A percentile compares a stretch with the other conserved stretches of the same genome.
These are phyloP conservation scores for Aspergillus sp. DNA, from an alignment of 2,329 filamentous ascomycete species.

Conservation along the genomic window DNA sequence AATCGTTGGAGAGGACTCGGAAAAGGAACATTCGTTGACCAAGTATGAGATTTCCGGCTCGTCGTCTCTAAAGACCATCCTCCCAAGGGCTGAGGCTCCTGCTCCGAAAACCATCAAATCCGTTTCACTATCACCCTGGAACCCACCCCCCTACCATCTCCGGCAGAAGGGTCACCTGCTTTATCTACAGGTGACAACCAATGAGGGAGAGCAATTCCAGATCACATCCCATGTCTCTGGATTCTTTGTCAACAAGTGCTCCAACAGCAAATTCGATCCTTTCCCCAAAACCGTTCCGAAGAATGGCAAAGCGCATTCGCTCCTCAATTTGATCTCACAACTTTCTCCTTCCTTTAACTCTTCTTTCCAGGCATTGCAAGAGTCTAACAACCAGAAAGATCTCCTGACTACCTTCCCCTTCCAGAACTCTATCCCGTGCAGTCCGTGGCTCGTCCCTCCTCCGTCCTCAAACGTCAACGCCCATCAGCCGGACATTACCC, in stretches of 20 bases:
- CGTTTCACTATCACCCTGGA: slow-evolving; percentile 89
- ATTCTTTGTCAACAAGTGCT: slow-evolving; percentile 97
- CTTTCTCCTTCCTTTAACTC: slow-evolving; percentile 82
- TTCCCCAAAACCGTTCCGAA: slow-evolving; percentile 79
- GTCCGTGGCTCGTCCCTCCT: slow-evolving; percentile 85
- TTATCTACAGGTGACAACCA: slow-evolving; percentile 86
- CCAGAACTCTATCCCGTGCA: slow-evolving; percentile 89
- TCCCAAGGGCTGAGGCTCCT: slow-evolving; percentile 68
- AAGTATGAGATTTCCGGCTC: slow-evolving; percentile 78
- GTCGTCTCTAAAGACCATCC: slow-evolving; percentile 70
- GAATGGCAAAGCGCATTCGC: slow-evolving; percentile 78
- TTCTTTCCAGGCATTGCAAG: slow-evolving; percentile 77
- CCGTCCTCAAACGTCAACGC: slow-evolving; percentile 64
- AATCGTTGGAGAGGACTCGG: slow-evolving; percentile 47
- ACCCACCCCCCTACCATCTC: slow-evolving; percentile 89
- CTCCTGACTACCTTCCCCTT: slow-evolving; percentile 93
- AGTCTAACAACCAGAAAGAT: slow-evolving; percentile 83
- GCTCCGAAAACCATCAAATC: slow-evolving; percentile 90
- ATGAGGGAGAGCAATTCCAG: slow-evolving; percentile 92
- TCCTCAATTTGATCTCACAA: slow-evolving; percentile 76
- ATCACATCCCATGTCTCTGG: slow-evolving; percentile 92
- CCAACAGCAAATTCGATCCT: slow-evolving; percentile 93
- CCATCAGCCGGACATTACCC: slow-evolving; percentile 82
- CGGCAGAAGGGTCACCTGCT: slow-evolving; percentile 90
- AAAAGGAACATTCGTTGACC: slow-evolving; percentile 61